Conservation (phyloP, 176 grass and related monocot genomes). For the Zizania latifolia region DNA sequence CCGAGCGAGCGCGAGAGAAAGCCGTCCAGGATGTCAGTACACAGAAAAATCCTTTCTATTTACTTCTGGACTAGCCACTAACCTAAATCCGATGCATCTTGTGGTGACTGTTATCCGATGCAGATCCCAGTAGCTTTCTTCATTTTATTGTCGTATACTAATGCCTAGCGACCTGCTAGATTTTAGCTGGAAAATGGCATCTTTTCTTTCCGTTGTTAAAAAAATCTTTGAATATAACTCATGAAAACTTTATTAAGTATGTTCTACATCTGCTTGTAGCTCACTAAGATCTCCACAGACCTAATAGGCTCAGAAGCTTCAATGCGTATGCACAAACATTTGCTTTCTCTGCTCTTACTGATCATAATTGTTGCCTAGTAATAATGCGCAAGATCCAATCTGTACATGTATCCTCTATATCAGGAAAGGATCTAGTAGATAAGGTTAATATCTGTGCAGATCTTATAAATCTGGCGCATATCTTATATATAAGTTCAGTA, state of each 20-base stretch:
- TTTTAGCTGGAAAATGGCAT: background rate
- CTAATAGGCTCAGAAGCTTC: background rate
- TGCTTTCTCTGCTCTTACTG: background rate
- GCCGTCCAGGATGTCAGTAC: conserved; percentile 87
- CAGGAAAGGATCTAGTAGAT: too few species aligned
- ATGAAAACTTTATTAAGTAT: background rate
- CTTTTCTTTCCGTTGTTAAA: background rate
- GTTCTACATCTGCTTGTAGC: background rate
- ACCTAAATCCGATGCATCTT: background rate
- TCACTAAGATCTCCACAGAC: background rate
- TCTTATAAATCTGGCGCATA: too few species aligned
- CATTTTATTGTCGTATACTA: background rate
- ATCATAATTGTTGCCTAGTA: too few species aligned
- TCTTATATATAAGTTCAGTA: too few species aligned
- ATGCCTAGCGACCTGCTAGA: background rate
- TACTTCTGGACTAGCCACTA: background rate
- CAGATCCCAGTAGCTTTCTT: background rate
- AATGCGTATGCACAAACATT: background rate
- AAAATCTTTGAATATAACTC: background rate
- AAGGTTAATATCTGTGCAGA: too few species aligned
- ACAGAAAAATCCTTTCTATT: background rate
- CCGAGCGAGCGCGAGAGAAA: conserved; percentile 94
- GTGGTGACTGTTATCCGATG: background rate
- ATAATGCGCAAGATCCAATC: too few species aligned
- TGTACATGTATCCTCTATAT: too few species aligned